These are phyloP conservation scores for Wickerhamiella sorbophila DNA, from an alignment of 805 yeast species.

Conservation along the genomic window DNA sequence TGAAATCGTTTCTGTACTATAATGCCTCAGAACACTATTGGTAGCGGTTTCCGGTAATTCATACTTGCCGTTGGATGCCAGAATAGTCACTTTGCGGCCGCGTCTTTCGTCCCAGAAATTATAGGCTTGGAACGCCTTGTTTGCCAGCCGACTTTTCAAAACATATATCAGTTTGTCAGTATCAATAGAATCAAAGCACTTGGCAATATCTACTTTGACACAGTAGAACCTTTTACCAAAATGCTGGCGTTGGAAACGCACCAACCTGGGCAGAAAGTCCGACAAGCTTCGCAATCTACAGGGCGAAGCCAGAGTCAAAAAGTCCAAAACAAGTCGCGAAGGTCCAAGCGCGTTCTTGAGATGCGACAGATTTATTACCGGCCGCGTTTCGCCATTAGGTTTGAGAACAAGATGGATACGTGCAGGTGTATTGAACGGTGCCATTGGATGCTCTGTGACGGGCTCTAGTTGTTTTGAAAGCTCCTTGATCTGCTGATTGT, in stretches of 20 bases:
- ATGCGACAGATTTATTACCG: constrained; percentile 12
- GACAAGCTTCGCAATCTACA: not conserved
- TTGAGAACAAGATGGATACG: constrained; percentile 14
- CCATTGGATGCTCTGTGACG: not conserved
- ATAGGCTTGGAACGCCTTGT: constrained; percentile 1
- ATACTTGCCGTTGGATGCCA: too few species aligned
- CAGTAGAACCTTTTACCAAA: constrained; percentile 30
- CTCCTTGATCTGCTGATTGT: constrained; percentile 26
- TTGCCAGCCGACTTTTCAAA: not conserved
- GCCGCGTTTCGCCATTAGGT: constrained; percentile 8
- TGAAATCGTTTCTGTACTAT: not conserved
- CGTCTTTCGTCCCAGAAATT: not conserved
- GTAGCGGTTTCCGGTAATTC: not conserved
- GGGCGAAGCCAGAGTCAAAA: constrained; percentile 27
- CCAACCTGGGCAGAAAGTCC: constrained; percentile 32
- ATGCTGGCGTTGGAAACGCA: constrained; percentile 26
- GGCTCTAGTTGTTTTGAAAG: constrained; percentile 37
- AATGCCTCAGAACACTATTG: not conserved
- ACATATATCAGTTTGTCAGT: constrained; percentile 7
- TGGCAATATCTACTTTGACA: constrained; percentile 59
- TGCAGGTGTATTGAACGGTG: not conserved
- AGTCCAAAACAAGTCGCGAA: constrained; percentile 23
- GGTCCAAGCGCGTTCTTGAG: constrained; percentile 5
- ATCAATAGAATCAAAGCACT: constrained; percentile 59
- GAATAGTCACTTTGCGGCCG: not conserved